Evolutionary conservation across 306 rosid species (phyloP), one percentile per base, ranked within the genome.

Genomic region (Quercus aquifolioides): DNA sequence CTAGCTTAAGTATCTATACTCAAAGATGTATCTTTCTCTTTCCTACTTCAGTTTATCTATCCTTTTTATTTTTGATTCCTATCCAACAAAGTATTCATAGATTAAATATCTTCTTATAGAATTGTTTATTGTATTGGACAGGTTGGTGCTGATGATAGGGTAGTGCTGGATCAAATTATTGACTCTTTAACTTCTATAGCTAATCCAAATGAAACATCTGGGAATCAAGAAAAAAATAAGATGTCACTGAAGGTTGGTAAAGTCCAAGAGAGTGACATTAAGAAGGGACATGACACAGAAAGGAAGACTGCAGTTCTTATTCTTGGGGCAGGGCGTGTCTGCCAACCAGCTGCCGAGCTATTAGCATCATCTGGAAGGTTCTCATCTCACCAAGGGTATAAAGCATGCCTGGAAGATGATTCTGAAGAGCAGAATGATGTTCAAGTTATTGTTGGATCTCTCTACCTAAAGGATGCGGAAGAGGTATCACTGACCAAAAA

Each of bases 321-420:
- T 77, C 91, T 95, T 78, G 99, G 99, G 23, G 99, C 99, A 13
- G 99, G 99, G 26, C 86, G 98, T 65, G 98, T 95, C 79, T 95
- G 99, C 83, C 91, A 83, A 80, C 99, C 99, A 59, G 98, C 99
- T 59, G 97, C 92, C 2, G 91, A 91, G 78, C 79, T 95, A 82
- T 72, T 95, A 78, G 89, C 92, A 20, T 91, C 98, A 74, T 20
- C 84, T 74, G 90, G 98, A 84, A 85, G 71, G 31, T 60, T 19
- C 71, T 84, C 94, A 69, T 85, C 88, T 51, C 65, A 74, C 38
- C 80, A 80, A 26, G 83, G 86, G 89, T 78, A 49, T 83, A 83
- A 87, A 84, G 72, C 89, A 77, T 79, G 80, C 78, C 58, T 82
- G 56, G 92, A 86, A 78, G 87, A 90, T 67, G 88, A 90, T 77